Evolutionary conservation across 2,329 filamentous ascomycete genomes (phyloP), one percentile per base, ranked within the genome.

Genomic region (Diaporthe citrichinensis): DNA sequence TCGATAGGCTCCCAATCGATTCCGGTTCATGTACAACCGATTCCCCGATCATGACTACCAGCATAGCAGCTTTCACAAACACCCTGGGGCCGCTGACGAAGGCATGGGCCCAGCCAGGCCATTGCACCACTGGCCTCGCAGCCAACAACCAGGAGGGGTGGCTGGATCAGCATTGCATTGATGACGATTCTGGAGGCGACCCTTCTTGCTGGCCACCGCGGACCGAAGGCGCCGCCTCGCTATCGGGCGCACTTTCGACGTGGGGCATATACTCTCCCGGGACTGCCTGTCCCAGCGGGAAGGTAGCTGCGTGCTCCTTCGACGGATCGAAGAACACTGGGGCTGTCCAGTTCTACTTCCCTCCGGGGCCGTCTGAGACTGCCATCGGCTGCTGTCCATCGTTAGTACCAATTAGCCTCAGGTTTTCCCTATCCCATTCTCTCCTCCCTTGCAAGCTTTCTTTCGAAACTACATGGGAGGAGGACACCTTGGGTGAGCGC

Each of bases 191-290:
- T 10, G 59, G 17, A 23, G 39, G 7, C 59, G 31, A 65, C n/a
- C 39, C 39, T 20, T 44, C 41, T 23, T 65, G 59, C 59, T 65
- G 59, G 59, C 59, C 59, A 2, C 59, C 59, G 9, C 59, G 59
- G 8, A 65, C 59, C 31, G 59, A 65, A 46, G 59, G 39, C 20
- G 59, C 59, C 15, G 59, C 59, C 25, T 65, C 59, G 59, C 39
- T 23, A 14, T 65, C 59, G 8, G 39, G 59, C 1, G 59, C 59
- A 2, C 59, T 65, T 31, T 46, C 39, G 25, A 65, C 59, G 7
- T 65, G 59, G 59, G 59, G 39, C 14, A 65, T 65, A 46, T 65
- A 65, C 17, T 65, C 59, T 23, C 41, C 53, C 9, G 59, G 39
- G 23, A 46, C 25, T 20, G 14, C 9, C 28, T 65, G 59, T 14